Base-by-base conservation (phyloP, 495 filamentous ascomycete genomes). In the Tuber calosporum region DNA sequence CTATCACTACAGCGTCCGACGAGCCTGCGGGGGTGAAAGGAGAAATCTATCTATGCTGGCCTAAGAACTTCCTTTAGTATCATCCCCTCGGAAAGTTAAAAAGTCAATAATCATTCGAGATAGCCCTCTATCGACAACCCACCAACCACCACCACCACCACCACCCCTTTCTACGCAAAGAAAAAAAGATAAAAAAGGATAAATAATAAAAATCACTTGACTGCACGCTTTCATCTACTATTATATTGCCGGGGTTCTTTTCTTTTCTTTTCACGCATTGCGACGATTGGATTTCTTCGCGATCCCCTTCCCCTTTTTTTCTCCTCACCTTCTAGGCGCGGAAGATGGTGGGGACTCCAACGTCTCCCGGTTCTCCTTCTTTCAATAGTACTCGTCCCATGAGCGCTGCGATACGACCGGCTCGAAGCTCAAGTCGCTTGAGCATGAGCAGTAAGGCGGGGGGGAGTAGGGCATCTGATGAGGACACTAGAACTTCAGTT, bases 401-500 rank as follows among this genome's bases (percentile, higher is more conserved):
- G 88, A 96, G 93, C 84, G 92, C 90, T 79, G 88, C 96, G 84
- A 89, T 96, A 81, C 89, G 92, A 67, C 87, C 93, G 67, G 87
- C 90, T 69, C 86, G 93, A 77, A 96, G 93, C 82, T 91, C 86
- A 78, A 97, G 94, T 86, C 92, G 95, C 75, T 86, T 97, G 87
- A 97, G 93, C 82, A 90, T 92, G 85, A 89, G 88, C 81, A 93
- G 92, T 82, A 93, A 89, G 83, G 86, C 86, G 53, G 91, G 90
- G 68, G 90, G 91, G 73, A 97, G 92, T 83, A 88, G 94, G 81
- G 91, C 90, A 39, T 97, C 94, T 2, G 95, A 97, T 81, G 95
- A 99, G 79, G 95, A 97, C 86, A 87, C 87, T 62, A 94, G 91
- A 83, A 97, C 95, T 41, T 92, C 95, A n/a, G 95, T 99, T 82